Base-by-base conservation (phyloP, 257 asterid genomes). In the Solanum neorickii region DNA sequence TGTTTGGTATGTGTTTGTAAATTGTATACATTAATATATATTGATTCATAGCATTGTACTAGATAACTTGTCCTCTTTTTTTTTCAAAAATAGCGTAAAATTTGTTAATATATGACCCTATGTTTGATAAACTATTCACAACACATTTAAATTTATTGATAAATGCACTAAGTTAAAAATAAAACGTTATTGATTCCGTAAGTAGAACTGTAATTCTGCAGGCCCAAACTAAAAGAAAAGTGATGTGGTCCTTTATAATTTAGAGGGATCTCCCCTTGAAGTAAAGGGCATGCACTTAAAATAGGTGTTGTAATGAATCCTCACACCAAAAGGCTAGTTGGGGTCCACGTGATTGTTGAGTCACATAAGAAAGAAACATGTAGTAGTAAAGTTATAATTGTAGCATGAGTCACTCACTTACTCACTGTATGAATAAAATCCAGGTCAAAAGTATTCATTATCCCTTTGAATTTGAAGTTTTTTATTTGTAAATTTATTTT, bases 391-490 rank as follows among this genome's bases (percentile, higher is more conserved):
- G 82, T 73, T 35, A 73, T 73, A 35, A 73, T 73, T 37, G 18
- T 9, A 73, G 80, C 80, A 35, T 73, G 47, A 33, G 35, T 33
- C 35, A 33, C 35, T 33, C 35, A 73, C 27, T 73, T 49, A 73
- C 27, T 73, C 33, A n/a, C 20, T 47, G 0, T 14, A 47, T 5
- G 59, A 47, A 47, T 29, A 33, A 33, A 33, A 33, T 33, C 5
- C 4, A 0, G 35, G 35, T 0, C 1, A 33, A 33, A 33, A 33
- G 35, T 33, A 33, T 33, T 3, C 35, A 33, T 33, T 33, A 33
- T 33, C 1, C 5, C 0, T 0, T 0, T 33, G 1, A 33, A 33
- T 0, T 33, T 33, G 35, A 3, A 33, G 5, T 0, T 3, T 33
- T 3, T 33, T 33, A 33, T 33, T 33, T 0, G 5, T n/a, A n/a